A percentile compares a stretch with the other conserved stretches of the same genome.
Conservation (phyloP, 257 asterid species). For the Salvia rosmarinus region DNA sequence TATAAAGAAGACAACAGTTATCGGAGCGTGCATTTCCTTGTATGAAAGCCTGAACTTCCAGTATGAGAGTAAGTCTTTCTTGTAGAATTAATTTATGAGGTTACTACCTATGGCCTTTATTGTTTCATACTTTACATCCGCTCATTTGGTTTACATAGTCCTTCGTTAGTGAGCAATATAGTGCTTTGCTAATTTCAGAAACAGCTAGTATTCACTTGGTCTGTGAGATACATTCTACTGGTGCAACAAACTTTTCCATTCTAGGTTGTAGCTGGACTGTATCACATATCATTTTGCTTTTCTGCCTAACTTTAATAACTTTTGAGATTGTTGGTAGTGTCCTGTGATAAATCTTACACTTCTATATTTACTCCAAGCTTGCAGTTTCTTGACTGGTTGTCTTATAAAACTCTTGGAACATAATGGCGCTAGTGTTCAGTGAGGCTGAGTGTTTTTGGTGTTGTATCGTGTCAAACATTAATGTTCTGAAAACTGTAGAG, state of each 20-base stretch:
- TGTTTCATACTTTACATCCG: neutral
- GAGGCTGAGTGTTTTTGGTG: neutral
- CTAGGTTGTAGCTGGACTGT: neutral
- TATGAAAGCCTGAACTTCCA: constrained; percentile 10
- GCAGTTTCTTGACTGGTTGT: neutral
- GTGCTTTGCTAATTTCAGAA: neutral
- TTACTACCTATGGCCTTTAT: neutral
- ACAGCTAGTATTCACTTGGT: neutral
- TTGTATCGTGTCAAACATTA: constrained; percentile 48
- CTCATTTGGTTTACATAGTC: constrained; percentile 5
- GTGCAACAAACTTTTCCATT: neutral
- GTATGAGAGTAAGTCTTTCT: constrained; percentile 30
- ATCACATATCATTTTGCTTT: neutral
- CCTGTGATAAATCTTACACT: too few species aligned
- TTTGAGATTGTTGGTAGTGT: too few species aligned
- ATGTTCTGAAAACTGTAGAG: constrained; percentile 45
- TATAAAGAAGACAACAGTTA: neutral
- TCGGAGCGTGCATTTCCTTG: constrained; percentile 9
- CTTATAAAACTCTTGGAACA: neutral
- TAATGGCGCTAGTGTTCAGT: neutral
- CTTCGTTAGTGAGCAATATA: neutral
- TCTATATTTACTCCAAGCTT: neutral
- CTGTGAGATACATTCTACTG: neutral
- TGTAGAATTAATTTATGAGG: constrained; percentile 7
- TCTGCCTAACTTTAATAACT: too few species aligned